Evolutionary conservation across 768 basidiomycete genomes (phyloP), one percentile per base, ranked within the genome.

Genomic region (Lactarius evosmus): DNA sequence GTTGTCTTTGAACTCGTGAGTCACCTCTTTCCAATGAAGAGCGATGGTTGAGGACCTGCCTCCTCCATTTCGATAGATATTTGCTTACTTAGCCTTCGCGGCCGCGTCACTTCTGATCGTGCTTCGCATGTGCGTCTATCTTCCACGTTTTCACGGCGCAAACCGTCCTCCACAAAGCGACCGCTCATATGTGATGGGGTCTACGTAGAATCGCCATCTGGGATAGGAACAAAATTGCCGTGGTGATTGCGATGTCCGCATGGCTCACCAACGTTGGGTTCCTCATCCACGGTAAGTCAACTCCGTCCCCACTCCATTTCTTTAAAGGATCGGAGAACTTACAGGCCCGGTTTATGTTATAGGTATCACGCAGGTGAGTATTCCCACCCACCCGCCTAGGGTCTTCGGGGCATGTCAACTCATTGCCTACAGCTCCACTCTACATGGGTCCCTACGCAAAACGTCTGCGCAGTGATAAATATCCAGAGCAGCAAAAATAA

Each of bases 61-160:
- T 12, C 17, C 5, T 36, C 44, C 12, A 19, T 25, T 27, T 27
- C 22, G 17, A 4, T 54, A 62, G 65, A 46, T 25, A 1, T n/a
- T 46, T 16, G 55, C 34, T 7, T 54, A 54, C 14, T 9, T 53
- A 9, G 32, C 51, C 19, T 40, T 49, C 7, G 34, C 25, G 8
- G 8, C 38, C 1, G 60, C 63, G 8, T 56, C 60, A 0, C 12
- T 65, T 7, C 59, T 65, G 38, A 34, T 65, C 19, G 17, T 56
- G 12, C 30, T 65, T 27, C 63, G 63, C 54, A 51, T 44, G 63
- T 65, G 40, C 22, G 63, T 56, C 55, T n/a, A 17, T 36, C 19
- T 19, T 40, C n/a, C 7, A 1, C 25, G 0, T 32, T 33, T 36
- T 16, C 33, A 5, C 44, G 1, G 4, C 3, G 16, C 27, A 16